Evolutionary conservation across 2,329 filamentous ascomycete genomes (phyloP), one percentile per base, ranked within the genome.

Genomic region (Epichloe amarillans): DNA sequence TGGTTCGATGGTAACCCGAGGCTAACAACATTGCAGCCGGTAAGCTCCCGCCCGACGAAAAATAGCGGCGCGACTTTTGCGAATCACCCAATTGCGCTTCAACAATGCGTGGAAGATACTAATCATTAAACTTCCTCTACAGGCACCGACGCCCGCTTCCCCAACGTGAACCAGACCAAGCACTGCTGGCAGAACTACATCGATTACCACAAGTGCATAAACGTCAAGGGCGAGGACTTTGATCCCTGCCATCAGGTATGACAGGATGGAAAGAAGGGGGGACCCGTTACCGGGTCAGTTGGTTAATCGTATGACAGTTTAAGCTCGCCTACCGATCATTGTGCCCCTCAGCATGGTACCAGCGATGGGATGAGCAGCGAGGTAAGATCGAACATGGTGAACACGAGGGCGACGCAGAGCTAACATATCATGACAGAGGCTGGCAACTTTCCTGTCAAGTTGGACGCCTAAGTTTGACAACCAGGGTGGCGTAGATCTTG

Each of bases 171-270:
- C 79, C 88, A 93, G 77, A 86, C 90, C 75, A 96, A 96, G 86
- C 90, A 98, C 83, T 98, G 93, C 88, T 98, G 93, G 93, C 94
- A 98, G 73, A 98, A 98, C 82, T 98, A 98, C 76, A 93, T 98
- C 77, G 93, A 98, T 74, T 97, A 98, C 81, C 88, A 98, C 84
- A 98, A 98, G 82, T 98, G 93, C 79, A 89, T 96, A 73, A 77
- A 84, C 69, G 91, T 90, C 74, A 97, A 97, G 82, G 91, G 91
- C 73, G 91, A 97, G 79, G 90, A 96, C 69, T 97, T 97, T 72
- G 84, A 87, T 63, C 91, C 91, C 59, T 97, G 91, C 86, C 85
- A 84, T 66, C 90, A 96, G 85, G 90, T 95, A 83, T 59, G 69
- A 35, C 30, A 23, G 11, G 45, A 45, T 47, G 40, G 37, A 48